Base-by-base conservation (phyloP, 2,329 filamentous ascomycete genomes). In the Colletotrichum limetticola region DNA sequence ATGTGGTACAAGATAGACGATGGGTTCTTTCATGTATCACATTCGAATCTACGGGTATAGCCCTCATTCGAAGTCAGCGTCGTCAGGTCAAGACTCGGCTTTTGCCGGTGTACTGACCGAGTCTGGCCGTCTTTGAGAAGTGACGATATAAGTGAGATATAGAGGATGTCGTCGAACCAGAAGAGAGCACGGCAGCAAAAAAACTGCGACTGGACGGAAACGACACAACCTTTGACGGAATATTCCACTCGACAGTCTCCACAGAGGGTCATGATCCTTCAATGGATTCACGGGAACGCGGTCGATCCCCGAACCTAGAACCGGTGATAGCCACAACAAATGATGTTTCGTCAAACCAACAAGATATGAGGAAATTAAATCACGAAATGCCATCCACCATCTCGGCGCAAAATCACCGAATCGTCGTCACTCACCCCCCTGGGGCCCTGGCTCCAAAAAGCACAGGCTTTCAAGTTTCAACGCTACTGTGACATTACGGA, bases 401-500 rank as follows among this genome's bases (percentile, higher is more conserved):
- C 59, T 72, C 66, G 59, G 66, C 59, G 66, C 60, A 72, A 64
- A 55, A 24, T 24, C 37, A 46, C 57, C 59, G 42, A 24, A 30
- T 52, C 28, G 22, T 24, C 59, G 28, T 68, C 37, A 37, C 30
- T 32, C 9, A 11, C 30, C 35, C 35, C 35, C 14, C 37, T 42
- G 16, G 30, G 30, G 37, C 37, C 37, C 37, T 14, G 35, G 35
- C 12, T 16, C 35, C 12, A 37, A 16, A 16, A 59, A 35, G 59
- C 66, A 46, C 19, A 46, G 42, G 42, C 32, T 35, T 35, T 14
- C 37, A 42, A 16, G 37, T 42, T 46, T 46, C 66, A 69, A 69
- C 70, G 37, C 53, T 53, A 68, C 69, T 59, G 59, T 67, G 35
- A 12, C 61, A 52, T 66, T 72, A 58, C 19, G 57, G 62, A 65